Evolutionary conservation across 192 early-diverging fungal genomes (phyloP).

Genomic region (Rhizophlyctis rosea): DNA sequence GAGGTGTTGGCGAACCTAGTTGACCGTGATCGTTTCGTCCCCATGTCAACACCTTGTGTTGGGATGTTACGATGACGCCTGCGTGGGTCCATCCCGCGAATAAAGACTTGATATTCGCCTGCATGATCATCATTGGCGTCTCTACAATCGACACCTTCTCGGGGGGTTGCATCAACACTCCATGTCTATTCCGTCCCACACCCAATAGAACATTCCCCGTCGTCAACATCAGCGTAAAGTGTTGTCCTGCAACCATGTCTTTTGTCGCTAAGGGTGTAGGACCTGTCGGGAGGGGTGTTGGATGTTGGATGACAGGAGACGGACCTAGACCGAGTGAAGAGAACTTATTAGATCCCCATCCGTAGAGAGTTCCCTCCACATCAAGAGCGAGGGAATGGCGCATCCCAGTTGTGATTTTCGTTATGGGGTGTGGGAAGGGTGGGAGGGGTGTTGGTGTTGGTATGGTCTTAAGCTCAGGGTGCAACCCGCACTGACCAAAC

Average conservation of each 20-base stretch:
- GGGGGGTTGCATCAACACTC: not conserved
- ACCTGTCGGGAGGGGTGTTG: not conserved
- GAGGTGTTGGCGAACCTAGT: no score
- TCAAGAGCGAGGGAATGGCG: conserved; percentile 31
- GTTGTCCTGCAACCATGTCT: conserved; percentile 27
- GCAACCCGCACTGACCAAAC: conserved; percentile 23
- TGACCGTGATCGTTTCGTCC: conserved; percentile 77
- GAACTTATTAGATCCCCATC: conserved; percentile 51
- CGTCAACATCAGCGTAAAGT: conserved; percentile 19
- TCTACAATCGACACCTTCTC: not conserved
- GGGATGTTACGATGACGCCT: conserved; percentile 26
- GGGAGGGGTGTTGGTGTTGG: not conserved
- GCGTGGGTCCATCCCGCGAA: conserved; percentile 64
- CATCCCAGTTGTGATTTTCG: conserved; percentile 20
- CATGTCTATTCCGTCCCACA: conserved; percentile 59
- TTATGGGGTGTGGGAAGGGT: not conserved
- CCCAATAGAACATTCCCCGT: conserved; percentile 28
- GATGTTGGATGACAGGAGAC: conserved; percentile 13
- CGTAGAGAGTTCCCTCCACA: conserved; percentile 44
- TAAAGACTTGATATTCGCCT: conserved; percentile 11
- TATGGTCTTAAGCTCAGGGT: not conserved
- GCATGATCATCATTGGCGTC: not conserved
- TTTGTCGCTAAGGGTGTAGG: conserved; percentile 5
- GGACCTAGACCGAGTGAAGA: conserved; percentile 46
- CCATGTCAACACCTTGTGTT: conserved; percentile 57